Percentiles rank a stretch among this genome's conserved stretches.
phyloP scores from a whole-genome alignment of 75 land plant species.

The Azolla pinnata region DNA sequence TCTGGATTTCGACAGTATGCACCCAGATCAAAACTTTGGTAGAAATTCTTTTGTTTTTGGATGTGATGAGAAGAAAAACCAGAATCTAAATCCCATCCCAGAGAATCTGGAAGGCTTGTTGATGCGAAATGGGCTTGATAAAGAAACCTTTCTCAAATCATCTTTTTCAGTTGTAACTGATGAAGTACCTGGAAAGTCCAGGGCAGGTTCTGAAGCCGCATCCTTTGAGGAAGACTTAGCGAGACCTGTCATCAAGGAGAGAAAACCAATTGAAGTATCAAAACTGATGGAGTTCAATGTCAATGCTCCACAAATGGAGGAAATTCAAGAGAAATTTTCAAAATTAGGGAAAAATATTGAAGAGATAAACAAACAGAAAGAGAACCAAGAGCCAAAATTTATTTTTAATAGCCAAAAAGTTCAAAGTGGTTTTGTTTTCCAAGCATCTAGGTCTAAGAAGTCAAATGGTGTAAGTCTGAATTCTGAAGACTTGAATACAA shows the following conservation, averaged over 20 bases:
- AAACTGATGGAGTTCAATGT: not conserved
- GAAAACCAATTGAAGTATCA: not conserved
- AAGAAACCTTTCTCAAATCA: not conserved
- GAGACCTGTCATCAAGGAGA: not conserved
- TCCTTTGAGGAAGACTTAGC: not conserved
- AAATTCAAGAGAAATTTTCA: not conserved
- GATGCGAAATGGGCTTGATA: not conserved
- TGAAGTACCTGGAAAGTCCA: not conserved
- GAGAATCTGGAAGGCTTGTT: not conserved
- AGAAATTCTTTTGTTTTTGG: not conserved
- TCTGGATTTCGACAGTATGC: not conserved
- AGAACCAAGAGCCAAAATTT: constrained; percentile 2
- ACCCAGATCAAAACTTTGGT: not conserved
- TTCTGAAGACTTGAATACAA: not conserved
- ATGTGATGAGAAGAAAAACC: not conserved
- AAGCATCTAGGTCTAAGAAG: not conserved
- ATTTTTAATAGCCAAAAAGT: not conserved
- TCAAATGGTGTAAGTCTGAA: not conserved
- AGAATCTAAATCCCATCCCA: not conserved
- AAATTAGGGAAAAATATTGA: not conserved
- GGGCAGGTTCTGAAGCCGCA: not conserved
- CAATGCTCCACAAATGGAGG: constrained; percentile 1
- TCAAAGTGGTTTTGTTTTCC: not conserved
- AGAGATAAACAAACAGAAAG: constrained; percentile 1
- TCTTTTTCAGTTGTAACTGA: not conserved